Evolutionary conservation across 2,329 filamentous ascomycete species (phyloP), one percentile per base, ranked within the genome.

Genomic region (Mycocentrospora acerina): DNA sequence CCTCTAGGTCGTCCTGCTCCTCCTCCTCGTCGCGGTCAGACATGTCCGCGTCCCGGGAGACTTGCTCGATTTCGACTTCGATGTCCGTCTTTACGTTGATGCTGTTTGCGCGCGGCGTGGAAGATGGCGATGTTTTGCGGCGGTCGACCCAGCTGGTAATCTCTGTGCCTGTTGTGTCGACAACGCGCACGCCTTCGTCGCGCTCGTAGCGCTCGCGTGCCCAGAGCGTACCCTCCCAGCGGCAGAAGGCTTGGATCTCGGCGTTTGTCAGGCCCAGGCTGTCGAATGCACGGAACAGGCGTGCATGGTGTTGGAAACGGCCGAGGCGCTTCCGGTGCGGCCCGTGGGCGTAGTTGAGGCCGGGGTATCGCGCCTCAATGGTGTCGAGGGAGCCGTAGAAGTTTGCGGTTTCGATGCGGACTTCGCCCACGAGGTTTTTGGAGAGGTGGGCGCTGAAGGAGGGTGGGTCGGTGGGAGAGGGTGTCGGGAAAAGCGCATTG

Each of bases 181-280:
- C 68, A 46, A 91, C 88, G 19, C 69, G 70, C 42, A 86, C 76
- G 24, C 82, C 82, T 57, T 89, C 84, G 59, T 90, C 86, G 40
- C 78, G 77, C 71, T 91, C 86, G 60, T 83, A 91, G 37, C 86
- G 80, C 60, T 90, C 85, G 60, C 89, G 84, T 45, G 87, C 87
- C 86, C 86, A 90, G 46, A 83, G 82, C 8, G 86, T 90, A 40
- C 86, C 86, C 70, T 90, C 86, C 86, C 86, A 91, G 59, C 86
- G 84, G 42, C 86, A 90, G 60, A 90, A 73, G 32, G 75, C 73
- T 37, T 80, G 75, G 52, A 91, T 88, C 62, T 91, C 86, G 53
- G 74, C 71, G 40, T 79, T 71, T 7, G 86, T 91, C 26, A 90
- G 73, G 29, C 76, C 76, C 16, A 90, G 75, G 17, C 68, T 71